phyloP scores from a whole-genome alignment of 192 early-diverging fungal species.

The Coemansia reversa region DNA sequence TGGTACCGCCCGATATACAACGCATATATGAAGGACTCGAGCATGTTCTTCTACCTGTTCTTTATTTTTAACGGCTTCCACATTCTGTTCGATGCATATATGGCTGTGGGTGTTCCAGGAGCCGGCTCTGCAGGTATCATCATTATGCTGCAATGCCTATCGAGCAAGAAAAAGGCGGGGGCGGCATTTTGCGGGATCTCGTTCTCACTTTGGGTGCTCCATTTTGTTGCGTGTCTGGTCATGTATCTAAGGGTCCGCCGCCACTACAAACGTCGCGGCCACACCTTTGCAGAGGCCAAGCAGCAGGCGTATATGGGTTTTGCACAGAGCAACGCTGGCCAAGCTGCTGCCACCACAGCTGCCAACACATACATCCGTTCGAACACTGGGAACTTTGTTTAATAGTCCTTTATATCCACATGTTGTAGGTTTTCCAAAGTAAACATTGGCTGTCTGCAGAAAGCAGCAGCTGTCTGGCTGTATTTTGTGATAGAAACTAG shows the following conservation, averaged over 20 bases:
- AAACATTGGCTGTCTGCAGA: no score
- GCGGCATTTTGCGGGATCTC: constrained; percentile 65
- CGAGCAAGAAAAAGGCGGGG: constrained; percentile 64
- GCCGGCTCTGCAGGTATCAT: constrained; percentile 82
- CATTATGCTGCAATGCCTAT: constrained; percentile 69
- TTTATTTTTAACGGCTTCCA: constrained; percentile 87
- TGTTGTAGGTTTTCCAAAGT: no score
- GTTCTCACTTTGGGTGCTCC: constrained; percentile 65
- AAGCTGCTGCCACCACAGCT: constrained; percentile 36
- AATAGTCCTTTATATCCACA: not conserved
- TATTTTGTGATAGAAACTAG: constrained; percentile 8
- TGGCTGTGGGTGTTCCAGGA: constrained; percentile 82
- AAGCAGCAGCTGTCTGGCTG: not conserved
- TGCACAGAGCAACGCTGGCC: constrained; percentile 57
- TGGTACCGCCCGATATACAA: constrained; percentile 91
- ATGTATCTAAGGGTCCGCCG: constrained; percentile 60
- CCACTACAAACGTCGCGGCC: constrained; percentile 68
- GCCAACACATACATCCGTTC: constrained; percentile 42
- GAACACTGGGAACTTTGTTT: constrained; percentile 48
- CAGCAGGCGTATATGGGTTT: constrained; percentile 59
- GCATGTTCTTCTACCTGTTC: constrained; percentile 82
- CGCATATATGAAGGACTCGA: constrained; percentile 83
- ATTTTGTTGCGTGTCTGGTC: constrained; percentile 62
- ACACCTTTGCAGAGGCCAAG: constrained; percentile 73
- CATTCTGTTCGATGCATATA: constrained; percentile 76